Percentiles rank a stretch among this genome's conserved stretches.
Conservation (phyloP, 2,329 filamentous ascomycete species). For the Annulohypoxylon truncatum region DNA sequence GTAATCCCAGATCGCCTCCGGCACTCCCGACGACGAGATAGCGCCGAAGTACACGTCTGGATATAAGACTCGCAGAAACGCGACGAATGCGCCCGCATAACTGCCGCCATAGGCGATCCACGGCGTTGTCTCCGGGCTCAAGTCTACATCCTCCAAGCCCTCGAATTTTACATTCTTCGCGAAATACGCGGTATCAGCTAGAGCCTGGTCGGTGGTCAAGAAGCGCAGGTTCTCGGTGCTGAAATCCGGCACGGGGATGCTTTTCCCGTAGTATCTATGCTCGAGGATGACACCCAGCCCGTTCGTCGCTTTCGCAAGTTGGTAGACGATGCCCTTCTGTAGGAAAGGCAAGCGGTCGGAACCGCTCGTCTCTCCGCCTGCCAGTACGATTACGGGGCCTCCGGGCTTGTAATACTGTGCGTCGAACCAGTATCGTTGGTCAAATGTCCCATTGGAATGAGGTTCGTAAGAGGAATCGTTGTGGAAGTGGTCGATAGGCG, state of each 20-base stretch:
- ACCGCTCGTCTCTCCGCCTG: conserved; percentile 76
- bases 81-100: conserved; percentile 83
- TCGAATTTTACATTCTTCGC: conserved; percentile 77
- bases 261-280: conserved; percentile 87
- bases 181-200: conserved; percentile 86
- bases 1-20: conserved; percentile 80
- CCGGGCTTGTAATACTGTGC: conserved; percentile 78
- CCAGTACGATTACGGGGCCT: conserved; percentile 83
- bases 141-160: conserved; percentile 73
- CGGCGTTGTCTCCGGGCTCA: conserved; percentile 73
- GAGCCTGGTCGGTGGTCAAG: conserved; percentile 82
- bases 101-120: conserved; percentile 87
- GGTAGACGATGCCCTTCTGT: conserved; percentile 80
- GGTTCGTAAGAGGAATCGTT: conserved; percentile 83
- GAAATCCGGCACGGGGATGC: conserved; percentile 75
- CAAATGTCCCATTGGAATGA: conserved; percentile 75
- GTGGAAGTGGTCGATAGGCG: conserved; percentile 83
- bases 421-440: conserved; percentile 86
- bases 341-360: conserved; percentile 74
- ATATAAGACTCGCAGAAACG: conserved; percentile 80
- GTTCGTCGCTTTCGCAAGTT: conserved; percentile 75
- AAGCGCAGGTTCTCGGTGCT: conserved; percentile 79
- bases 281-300: conserved; percentile 86
- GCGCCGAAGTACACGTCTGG: conserved; percentile 82
- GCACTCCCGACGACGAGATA: conserved; percentile 84